These are phyloP conservation scores for Meredithiella fracta DNA, from an alignment of 2,329 filamentous ascomycete species.

Conservation along the genomic window DNA sequence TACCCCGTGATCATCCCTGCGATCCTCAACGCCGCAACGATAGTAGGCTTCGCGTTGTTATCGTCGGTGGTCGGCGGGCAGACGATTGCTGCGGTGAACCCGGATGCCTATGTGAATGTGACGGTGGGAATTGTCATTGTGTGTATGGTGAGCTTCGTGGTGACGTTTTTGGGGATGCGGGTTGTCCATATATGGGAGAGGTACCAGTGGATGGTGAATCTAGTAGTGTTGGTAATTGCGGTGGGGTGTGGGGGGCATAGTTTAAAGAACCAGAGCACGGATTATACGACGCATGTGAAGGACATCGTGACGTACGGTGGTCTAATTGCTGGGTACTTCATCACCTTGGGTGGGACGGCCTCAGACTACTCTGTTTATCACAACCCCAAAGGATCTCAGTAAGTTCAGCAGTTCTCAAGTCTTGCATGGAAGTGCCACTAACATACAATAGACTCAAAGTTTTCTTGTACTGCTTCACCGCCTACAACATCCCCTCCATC, in stretches of 20 bases:
- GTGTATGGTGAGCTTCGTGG: conserved; percentile 33
- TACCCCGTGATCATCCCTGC: conserved; percentile 36
- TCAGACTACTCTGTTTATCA: conserved; percentile 45
- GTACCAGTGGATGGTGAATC: conserved; percentile 39
- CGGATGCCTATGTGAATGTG: conserved; percentile 28
- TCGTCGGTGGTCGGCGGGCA: conserved; percentile 40
- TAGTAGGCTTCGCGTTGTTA: conserved; percentile 41
- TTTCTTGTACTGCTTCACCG: conserved; percentile 32
- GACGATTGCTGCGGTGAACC: conserved; percentile 31
- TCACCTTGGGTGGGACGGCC: conserved; percentile 37
- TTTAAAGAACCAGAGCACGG: conserved; percentile 27
- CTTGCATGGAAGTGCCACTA: background rate
- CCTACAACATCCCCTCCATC: conserved; percentile 20
- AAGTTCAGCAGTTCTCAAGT: too few species aligned
- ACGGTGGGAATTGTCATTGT: conserved; percentile 40
- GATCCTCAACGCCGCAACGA: conserved; percentile 38
- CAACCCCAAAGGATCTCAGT: conserved; percentile 22
- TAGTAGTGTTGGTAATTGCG: conserved; percentile 34
- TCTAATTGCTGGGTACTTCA: conserved; percentile 34
- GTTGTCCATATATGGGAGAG: conserved; percentile 37
- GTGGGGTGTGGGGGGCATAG: conserved; percentile 36
- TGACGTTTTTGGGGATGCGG: conserved; percentile 39
- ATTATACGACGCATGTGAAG: background rate
- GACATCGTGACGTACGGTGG: conserved; percentile 30
- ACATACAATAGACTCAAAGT: conserved; percentile 18